These are phyloP conservation scores for Sphagnum contortum DNA, from an alignment of 225 moss, liverwort and hornwort genomes.

Conservation along the genomic window DNA sequence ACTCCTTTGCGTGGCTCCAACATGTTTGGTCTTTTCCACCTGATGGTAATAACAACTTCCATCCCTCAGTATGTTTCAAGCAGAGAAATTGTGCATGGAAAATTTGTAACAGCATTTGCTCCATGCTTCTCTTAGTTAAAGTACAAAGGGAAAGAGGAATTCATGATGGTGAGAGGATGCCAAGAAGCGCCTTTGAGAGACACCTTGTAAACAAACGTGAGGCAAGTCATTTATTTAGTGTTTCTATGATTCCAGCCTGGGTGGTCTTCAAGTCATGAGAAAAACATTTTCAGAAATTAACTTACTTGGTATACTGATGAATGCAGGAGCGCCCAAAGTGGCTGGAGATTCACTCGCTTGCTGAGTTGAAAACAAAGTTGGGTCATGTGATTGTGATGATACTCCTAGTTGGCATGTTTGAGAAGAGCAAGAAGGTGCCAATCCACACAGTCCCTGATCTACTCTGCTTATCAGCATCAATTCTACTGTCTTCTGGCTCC, in stretches of 20 bases:
- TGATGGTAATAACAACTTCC: slow-evolving; percentile 28
- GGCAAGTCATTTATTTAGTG: too few species aligned
- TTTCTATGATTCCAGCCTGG: too few species aligned
- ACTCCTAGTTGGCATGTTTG: slow-evolving; percentile 93
- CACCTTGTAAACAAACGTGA: too few species aligned
- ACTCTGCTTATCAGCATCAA: slow-evolving; percentile 77
- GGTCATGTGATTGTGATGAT: slow-evolving; percentile 99
- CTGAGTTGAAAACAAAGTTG: slow-evolving; percentile 94
- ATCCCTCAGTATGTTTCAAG: too few species aligned
- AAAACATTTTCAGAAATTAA: too few species aligned
- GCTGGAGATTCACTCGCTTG: slow-evolving; percentile 90
- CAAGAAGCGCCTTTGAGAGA: too few species aligned
- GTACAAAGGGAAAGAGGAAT: too few species aligned
- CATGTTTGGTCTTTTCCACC: slow-evolving; percentile 81
- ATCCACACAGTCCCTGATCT: slow-evolving; percentile 66
- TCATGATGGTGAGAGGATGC: too few species aligned
- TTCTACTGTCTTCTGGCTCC: slow-evolving; percentile 77
- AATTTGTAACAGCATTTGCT: too few species aligned
- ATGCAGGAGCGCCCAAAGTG: slow-evolving; percentile 85
- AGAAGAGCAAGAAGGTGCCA: slow-evolving; percentile 93
- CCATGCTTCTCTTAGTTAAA: too few species aligned
- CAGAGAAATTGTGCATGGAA: too few species aligned
- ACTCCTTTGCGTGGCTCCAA: slow-evolving; percentile 65
- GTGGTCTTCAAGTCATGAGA: too few species aligned
- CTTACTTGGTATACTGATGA: background rate